Evolutionary conservation across 441 rosid species (phyloP), one percentile per base, ranked within the genome.

Genomic region (Populus hybrid): DNA sequence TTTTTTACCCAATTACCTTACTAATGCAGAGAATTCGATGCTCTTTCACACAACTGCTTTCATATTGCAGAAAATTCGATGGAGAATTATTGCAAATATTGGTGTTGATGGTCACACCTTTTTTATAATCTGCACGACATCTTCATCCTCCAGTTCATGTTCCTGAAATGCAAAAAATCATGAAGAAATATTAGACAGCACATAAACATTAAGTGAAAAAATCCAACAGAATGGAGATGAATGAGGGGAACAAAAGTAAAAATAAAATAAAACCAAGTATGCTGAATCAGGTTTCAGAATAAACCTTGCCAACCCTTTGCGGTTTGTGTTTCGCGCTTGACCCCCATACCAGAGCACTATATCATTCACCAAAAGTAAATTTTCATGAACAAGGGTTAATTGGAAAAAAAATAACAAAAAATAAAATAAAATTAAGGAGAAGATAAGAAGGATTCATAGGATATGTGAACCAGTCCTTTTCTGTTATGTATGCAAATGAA

Each of bases 241-340:
- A 53, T 8, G 40, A 34, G 57, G 19, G 19, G 57, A 14, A 14
- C 0, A 14, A 9, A 38, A 9, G 10, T 38, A 14, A 46, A 9
- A 65, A 38, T 59, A 59, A 40, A 35, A 19, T 19, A 12, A 32
- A 23, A 70, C 23, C 11, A 8, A 9, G 28, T 1, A 38, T 5
- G 35, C 19, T 34, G 24, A 12, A 75, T 42, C 9, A 71, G 69
- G 66, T 50, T 72, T 16, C 9, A n/a, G 68, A 67, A 24, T 30
- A 36, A 73, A 95, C 99, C 99, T 92, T 95, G 92, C 98, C 98
- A 81, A 95, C 99, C 85, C 99, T 91, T 76, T 95, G 98, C 11
- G 98, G 98, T 88, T 95, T 95, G 91, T 95, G 98, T 84, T 95
- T 95, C 8, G 70, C 98, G 38, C 99, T 95, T 5, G 99, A 95